These are phyloP conservation scores for Suhomyces choctaworum DNA, from an alignment of 1,139 yeast species.

Conservation along the genomic window DNA sequence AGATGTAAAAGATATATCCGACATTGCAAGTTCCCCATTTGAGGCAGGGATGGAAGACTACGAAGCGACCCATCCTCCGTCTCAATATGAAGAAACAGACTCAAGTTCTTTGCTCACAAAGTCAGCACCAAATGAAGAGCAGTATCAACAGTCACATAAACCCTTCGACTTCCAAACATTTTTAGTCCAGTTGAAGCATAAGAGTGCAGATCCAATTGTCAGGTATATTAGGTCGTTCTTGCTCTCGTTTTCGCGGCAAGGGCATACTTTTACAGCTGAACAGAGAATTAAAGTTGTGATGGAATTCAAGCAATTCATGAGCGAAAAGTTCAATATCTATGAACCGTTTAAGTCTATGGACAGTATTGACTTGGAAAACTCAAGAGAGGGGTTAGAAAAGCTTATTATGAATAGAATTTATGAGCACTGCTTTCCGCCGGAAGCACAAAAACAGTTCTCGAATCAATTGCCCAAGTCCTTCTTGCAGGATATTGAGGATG, in stretches of 20 bases:
- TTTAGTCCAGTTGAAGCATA: slow-evolving; percentile 66
- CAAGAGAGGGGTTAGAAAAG: slow-evolving; percentile 91
- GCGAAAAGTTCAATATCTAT: slow-evolving; percentile 59
- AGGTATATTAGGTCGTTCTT: slow-evolving; percentile 81
- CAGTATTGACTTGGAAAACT: slow-evolving; percentile 61
- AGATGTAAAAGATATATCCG: slow-evolving; percentile 6
- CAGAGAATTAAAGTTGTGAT: slow-evolving; percentile 77
- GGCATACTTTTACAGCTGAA: slow-evolving; percentile 59
- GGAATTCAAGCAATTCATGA: slow-evolving; percentile 74
- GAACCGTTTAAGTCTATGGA: slow-evolving; percentile 77
- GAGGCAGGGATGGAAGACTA: slow-evolving; percentile 8
- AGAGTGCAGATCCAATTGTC: slow-evolving; percentile 85
- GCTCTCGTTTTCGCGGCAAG: slow-evolving; percentile 68
- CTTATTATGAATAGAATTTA: slow-evolving; percentile 86
- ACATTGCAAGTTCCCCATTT: slow-evolving; percentile 8
- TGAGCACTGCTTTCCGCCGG: slow-evolving; percentile 79
- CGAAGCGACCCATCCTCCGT: background rate
- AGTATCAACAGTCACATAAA: slow-evolving; percentile 44
- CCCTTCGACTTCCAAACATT: slow-evolving; percentile 84
- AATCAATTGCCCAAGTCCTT: slow-evolving; percentile 33
- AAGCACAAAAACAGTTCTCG: slow-evolving; percentile 42
- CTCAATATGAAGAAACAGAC: background rate
- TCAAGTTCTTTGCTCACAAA: background rate
- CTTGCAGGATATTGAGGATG: slow-evolving; percentile 62
- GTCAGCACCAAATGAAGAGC: slow-evolving; percentile 23